Conservation (phyloP, 1,284 basidiomycete genomes). For the Psilocybe mexicana region DNA sequence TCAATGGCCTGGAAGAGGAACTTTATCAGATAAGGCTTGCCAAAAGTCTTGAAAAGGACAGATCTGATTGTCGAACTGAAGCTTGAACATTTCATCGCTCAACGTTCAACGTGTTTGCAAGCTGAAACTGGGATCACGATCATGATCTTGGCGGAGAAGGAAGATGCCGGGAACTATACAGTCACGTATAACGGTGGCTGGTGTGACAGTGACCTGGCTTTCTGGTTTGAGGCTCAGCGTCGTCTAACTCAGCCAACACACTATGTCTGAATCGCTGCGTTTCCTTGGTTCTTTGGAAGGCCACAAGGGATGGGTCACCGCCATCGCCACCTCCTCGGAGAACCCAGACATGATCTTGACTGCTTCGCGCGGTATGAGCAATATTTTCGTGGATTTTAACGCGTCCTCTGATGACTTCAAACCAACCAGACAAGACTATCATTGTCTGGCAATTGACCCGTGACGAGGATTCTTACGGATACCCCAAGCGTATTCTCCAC, state of each 20-base stretch:
- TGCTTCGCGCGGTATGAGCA: slow-evolving; percentile 83
- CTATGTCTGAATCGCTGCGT: slow-evolving; percentile 85
- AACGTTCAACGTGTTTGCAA: no score
- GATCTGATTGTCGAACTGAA: no score
- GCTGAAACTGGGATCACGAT: not conserved
- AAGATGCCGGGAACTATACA: slow-evolving; percentile 42
- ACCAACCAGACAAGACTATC: slow-evolving; percentile 91
- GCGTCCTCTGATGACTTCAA: slow-evolving; percentile 21
- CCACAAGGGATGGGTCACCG: slow-evolving; percentile 97
- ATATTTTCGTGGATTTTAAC: slow-evolving; percentile 17
- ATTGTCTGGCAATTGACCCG: slow-evolving; percentile 99
- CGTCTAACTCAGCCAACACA: slow-evolving; percentile 40
- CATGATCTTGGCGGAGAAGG: slow-evolving; percentile 15
- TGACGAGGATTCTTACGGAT: slow-evolving; percentile 91
- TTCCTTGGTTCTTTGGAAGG: slow-evolving; percentile 93
- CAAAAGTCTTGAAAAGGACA: not conserved
- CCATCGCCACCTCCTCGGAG: slow-evolving; percentile 95
- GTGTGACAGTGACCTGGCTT: slow-evolving; percentile 16
- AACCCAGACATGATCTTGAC: slow-evolving; percentile 97
- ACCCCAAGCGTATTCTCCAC: slow-evolving; percentile 96
- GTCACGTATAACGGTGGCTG: slow-evolving; percentile 59
- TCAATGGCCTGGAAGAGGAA: not conserved
- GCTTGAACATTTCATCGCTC: no score
- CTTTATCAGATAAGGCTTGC: not conserved
- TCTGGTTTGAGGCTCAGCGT: slow-evolving; percentile 17